Evolutionary conservation across 2,329 filamentous ascomycete species (phyloP), one percentile per base, ranked within the genome.

Genomic region (Trichoderma koningiopsis): DNA sequence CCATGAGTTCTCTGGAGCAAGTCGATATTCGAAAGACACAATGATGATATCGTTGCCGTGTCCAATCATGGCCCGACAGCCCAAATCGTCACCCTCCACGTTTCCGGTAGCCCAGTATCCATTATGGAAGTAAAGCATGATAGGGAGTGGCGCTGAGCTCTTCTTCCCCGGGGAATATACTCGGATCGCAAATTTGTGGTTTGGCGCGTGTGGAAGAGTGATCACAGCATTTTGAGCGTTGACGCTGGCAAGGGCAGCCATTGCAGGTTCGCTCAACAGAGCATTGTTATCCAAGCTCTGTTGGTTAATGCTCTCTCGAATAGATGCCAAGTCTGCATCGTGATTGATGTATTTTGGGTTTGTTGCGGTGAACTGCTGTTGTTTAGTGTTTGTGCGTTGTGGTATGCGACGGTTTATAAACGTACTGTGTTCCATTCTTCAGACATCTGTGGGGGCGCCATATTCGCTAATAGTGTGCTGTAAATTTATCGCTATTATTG

Each of bases 241-340:
- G 33, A 58, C 56, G 31, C 56, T 27, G 22, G 56, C 56, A 58
- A 58, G 56, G 29, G 33, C 56, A 7, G 22, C 56, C 56, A 58
- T 58, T 58, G 56, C 56, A 10, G 56, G 56, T 22, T 58, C 56
- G 33, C 14, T 58, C 35, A 58, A 24, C 16, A 58, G 22, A 58
- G 56, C 56, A 10, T 24, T 58, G 22, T 58, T 58, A 27, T 58
- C 56, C 56, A 58, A 58, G 33, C 56, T 58, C 22, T 58, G 56
- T 16, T 58, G 56, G 13, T 58, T 58, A 58, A 58, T 58, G 11
- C 13, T 58, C 10, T 24, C 27, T 24, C 56, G 16, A n/a, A 58
- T 19, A 5, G 31, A 24, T n/a, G 37, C 33, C 33, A 58, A 40
- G 35, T 40, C 56, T 16, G 40, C 31, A 58, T 58, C 3, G 24